Percentiles rank a stretch among this genome's conserved stretches.
phyloP scores from a whole-genome alignment of 306 rosid species.

The Hylodesmum podocarpum region DNA sequence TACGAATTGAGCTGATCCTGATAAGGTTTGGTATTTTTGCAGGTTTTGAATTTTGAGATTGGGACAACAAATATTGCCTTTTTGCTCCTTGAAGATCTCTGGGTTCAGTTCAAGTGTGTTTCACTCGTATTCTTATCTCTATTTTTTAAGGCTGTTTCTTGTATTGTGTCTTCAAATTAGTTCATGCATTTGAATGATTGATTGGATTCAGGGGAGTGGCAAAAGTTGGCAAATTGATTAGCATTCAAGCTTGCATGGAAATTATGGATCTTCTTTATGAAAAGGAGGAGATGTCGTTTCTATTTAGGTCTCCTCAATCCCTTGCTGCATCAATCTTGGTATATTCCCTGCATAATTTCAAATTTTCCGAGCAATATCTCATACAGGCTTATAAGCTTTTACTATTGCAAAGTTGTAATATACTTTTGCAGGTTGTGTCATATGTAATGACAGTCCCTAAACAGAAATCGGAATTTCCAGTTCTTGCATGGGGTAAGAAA shows the following conservation, averaged over 20 bases:
- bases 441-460: constrained; percentile 73
- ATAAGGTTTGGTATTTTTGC: neutral
- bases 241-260: constrained; percentile 75
- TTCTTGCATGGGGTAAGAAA: constrained; percentile 87
- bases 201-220: constrained; percentile 68
- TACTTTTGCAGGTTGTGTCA: constrained; percentile 61
- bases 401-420: neutral
- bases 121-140: constrained; percentile 25
- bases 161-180: neutral
- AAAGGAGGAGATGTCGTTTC: constrained; percentile 61
- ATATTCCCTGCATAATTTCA: constrained; percentile 13
- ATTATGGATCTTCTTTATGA: constrained; percentile 89
- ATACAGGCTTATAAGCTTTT: neutral
- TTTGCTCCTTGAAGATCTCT: constrained; percentile 68
- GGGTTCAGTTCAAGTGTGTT: constrained; percentile 67
- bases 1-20: constrained; percentile 12
- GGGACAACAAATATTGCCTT: constrained; percentile 68
- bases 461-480: constrained; percentile 79
- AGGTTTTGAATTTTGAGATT: constrained; percentile 86
- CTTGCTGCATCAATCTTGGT: constrained; percentile 88
- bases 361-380: neutral
- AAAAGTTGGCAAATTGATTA: constrained; percentile 72
- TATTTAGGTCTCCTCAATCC: constrained; percentile 51
- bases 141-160: constrained; percentile 3
- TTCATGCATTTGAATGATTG: constrained; percentile 25